These are phyloP conservation scores for Coleophoma eucalyptorum DNA, from an alignment of 2,329 filamentous ascomycete species.

Conservation along the genomic window DNA sequence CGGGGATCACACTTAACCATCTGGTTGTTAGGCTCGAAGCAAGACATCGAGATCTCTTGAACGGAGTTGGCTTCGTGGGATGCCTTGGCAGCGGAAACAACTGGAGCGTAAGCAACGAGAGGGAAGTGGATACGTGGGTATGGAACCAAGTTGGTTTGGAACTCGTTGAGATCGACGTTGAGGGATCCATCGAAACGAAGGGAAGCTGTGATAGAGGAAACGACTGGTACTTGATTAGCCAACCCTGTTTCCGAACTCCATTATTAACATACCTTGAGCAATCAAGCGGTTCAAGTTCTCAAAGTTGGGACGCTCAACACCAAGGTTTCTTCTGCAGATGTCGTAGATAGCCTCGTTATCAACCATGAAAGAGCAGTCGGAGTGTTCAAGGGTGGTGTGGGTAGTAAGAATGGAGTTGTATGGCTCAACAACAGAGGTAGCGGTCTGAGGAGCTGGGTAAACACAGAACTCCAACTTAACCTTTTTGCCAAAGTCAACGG, in stretches of 20 bases:
- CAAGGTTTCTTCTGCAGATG: conserved; percentile 96
- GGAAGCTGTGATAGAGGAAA: conserved; percentile 96
- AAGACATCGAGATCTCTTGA: conserved; percentile 96
- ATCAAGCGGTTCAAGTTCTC: conserved; percentile 99
- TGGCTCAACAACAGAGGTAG: conserved; percentile 96
- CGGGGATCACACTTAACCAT: conserved; percentile 99
- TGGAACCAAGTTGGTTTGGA: conserved; percentile 99
- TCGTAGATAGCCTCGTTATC: conserved; percentile 99
- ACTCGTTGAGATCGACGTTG: conserved; percentile 99
- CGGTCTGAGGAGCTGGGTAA: conserved; percentile 95
- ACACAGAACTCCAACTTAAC: conserved; percentile 99
- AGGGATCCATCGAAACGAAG: conserved; percentile 98
- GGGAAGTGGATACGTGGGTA: conserved; percentile 99
- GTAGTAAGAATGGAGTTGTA: conserved; percentile 99
- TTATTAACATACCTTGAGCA: conserved; percentile 68
- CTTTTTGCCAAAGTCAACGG: conserved; percentile 99
- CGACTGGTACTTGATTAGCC: conserved; percentile 55
- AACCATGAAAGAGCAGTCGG: conserved; percentile 99
- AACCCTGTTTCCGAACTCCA: background rate
- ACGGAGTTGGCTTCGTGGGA: conserved; percentile 98
- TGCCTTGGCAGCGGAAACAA: conserved; percentile 92
- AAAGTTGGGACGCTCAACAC: conserved; percentile 95
- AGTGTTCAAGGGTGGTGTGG: conserved; percentile 98
- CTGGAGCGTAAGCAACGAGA: conserved; percentile 91
- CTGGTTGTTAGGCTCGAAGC: conserved; percentile 99